Base-by-base conservation (phyloP, 352 stramenopile genomes). In the Globisporangium recalcitrans region DNA sequence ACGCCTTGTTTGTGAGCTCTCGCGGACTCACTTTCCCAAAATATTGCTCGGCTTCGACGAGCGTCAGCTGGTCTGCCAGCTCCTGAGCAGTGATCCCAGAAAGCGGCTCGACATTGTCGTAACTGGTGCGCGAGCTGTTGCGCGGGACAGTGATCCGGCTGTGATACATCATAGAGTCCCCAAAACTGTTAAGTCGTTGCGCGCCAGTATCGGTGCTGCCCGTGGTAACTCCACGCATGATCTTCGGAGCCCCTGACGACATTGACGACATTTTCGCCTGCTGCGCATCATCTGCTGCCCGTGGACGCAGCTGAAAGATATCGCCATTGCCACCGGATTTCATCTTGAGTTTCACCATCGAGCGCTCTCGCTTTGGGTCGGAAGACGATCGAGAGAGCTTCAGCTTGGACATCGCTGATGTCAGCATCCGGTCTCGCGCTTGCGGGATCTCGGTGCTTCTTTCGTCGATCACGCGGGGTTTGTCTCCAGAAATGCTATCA, bases 1-100 rank as follows among this genome's bases (percentile, higher is more conserved):
- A 95, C 4, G 84, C 81, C 57, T 95, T 95, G 71, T 94, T 93
- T 0, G 87, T 95, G 26, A 95, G 65, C 52, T 95, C 87, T 11
- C 87, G 84, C 1, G 73, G 71, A 44, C 82, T 82, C 56, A 95
- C 72, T 14, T 81, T 79, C 0, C 74, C 69, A 58, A 91, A 95
- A 34, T 82, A 88, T 27, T 85, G 70, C 36, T 95, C 84, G 10
- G 77, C 80, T 61, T 95, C 86, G 34, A 95, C 78, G 11, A 95
- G 74, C 21, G 86, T 86, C 14, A 95, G 71, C 58, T 95, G 86
- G 53, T 93, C 85, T 14, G 86, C 86, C 2, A 90, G 52, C 44
- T 93, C 86, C 38, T 90, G 80, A 0, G 86, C 74, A 6, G 59
- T 71, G 3, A 93, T 54, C 3, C 82, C 84, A 1, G 77, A 76